Evolutionary conservation across 306 rosid species (phyloP).

Genomic region (Neltuma alba): DNA sequence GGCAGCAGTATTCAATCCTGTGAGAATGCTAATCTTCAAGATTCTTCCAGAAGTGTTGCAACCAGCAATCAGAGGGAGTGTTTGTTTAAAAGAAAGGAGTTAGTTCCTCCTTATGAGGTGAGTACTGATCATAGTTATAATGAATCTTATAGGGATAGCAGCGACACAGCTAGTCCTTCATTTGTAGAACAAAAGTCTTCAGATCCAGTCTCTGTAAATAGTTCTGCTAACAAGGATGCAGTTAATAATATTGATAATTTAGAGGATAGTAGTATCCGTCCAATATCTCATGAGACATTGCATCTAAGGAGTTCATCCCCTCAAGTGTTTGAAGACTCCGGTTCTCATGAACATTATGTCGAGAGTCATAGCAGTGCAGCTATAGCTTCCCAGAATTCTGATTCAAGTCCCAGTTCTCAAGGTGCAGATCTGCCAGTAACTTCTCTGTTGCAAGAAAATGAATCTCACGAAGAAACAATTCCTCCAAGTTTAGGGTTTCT

Average conservation of each 20-base stretch:
- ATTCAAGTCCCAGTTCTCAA: constrained; percentile 48
- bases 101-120: constrained; percentile 69
- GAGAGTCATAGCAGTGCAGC: constrained; percentile 45
- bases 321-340: constrained; percentile 47
- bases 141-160: constrained; percentile 65
- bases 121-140: constrained; percentile 54
- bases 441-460: constrained; percentile 56
- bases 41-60: constrained; percentile 52
- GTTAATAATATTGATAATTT: constrained; percentile 61
- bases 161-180: constrained; percentile 72
- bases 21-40: constrained; percentile 44
- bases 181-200: constrained; percentile 67
- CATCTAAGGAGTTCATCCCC: constrained; percentile 57
- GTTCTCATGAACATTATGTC: constrained; percentile 45
- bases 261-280: constrained; percentile 54
- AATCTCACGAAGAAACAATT: constrained; percentile 50
- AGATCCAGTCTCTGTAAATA: constrained; percentile 63
- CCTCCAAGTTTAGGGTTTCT: constrained; percentile 76
- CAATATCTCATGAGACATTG: constrained; percentile 46
- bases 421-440: constrained; percentile 52
- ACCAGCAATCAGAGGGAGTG: constrained; percentile 44
- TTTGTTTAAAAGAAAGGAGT: constrained; percentile 71
- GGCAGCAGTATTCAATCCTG: constrained; percentile 28
- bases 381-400: constrained; percentile 38
- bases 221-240: constrained; percentile 68